These are phyloP conservation scores for Spergularia azorica DNA, from an alignment of 179 eudicot species.

Conservation along the genomic window DNA sequence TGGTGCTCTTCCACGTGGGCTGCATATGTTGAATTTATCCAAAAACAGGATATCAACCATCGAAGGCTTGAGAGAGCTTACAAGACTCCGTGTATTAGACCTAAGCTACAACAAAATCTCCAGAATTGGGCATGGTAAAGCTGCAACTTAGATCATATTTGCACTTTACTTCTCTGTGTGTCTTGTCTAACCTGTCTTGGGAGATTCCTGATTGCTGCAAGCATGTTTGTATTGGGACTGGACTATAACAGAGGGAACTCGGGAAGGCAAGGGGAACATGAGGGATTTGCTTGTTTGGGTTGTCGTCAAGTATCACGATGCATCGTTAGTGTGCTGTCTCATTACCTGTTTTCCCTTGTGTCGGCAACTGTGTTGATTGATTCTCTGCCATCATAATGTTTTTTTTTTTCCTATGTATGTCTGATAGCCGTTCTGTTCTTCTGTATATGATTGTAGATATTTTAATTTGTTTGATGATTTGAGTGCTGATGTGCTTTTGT, in stretches of 20 bases:
- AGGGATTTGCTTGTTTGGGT: neutral
- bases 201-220: neutral
- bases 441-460: too few relatives aligned
- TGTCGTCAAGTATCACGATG: neutral
- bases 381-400: too few relatives aligned
- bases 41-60: conserved; percentile 78
- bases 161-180: neutral
- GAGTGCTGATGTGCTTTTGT: neutral
- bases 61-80: conserved; percentile 90
- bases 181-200: neutral
- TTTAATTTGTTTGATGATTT: neutral
- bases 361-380: too few relatives aligned
- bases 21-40: conserved; percentile 79
- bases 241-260: too few relatives aligned
- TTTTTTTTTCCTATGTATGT: too few relatives aligned
- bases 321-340: too few relatives aligned
- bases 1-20: conserved; percentile 93
- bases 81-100: conserved; percentile 86
- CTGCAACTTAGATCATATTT: neutral
- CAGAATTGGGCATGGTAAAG: conserved; percentile 95
- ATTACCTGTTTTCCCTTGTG: too few relatives aligned
- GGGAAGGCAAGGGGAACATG: neutral
- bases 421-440: too few relatives aligned
- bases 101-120: conserved; percentile 84
- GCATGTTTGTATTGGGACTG: neutral